Evolutionary conservation across 2,329 filamentous ascomycete genomes (phyloP), one percentile per base, ranked within the genome.

Genomic region (Chlorencoelia australis): DNA sequence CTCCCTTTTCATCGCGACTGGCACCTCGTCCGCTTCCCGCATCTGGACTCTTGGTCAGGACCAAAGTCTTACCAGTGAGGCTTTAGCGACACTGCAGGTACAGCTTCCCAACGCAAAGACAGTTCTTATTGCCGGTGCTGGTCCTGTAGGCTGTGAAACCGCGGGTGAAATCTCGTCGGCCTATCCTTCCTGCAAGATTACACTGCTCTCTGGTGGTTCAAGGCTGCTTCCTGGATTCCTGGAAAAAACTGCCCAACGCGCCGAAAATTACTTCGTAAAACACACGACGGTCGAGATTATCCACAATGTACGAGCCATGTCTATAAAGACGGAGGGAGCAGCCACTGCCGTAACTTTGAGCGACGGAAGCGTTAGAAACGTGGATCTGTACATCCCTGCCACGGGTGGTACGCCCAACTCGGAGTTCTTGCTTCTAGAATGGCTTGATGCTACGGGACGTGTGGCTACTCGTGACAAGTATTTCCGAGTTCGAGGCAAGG

Each of bases 361-460:
- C 2, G 52, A 64, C 39, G 66, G 64, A 0, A 47, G 53, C 21
- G 56, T 44, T 1, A 37, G 68, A 2, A 47, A 59, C 2, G 59
- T 64, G 0, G 67, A 71, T 35, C 34, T 71, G 0, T 71, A 68
- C 44, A 67, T 71, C 32, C 63, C 65, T 1, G 62, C 64, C 5
- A 60, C 52, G 0, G 68, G 67, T 2, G 57, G 54, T 4, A 49
- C 22, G 2, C 56, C 64, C 1, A 69, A 68, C 33, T 61, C 60
- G 0, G 14, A 28, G 0, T 68, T 66, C 37, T 55, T 77, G 1
- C 69, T 71, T 0, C 34, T 49, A 4, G 49, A 58, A 5, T 62
- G 71, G 26, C 59, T 75, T 3, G 57, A 63, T 40, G 52, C 56
- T 1, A 55, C 50, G 4, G 66, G 66, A 10, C 68, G 66, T 52